Conservation (phyloP, 2,329 filamentous ascomycete genomes). For the Paecilomyces niveus region DNA sequence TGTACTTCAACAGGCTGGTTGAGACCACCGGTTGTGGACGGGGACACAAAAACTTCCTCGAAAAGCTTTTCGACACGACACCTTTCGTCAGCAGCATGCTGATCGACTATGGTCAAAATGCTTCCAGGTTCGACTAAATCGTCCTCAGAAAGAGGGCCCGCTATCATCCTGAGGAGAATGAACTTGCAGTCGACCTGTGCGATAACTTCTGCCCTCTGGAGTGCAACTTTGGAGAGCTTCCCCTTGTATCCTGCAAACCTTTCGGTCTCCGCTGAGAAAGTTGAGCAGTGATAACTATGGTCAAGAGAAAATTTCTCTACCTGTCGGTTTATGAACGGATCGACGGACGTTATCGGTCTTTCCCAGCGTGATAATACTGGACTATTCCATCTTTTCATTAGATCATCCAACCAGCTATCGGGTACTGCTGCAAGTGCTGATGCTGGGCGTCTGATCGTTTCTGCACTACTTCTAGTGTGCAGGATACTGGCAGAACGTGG, state of each 20-base stretch:
- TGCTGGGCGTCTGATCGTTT: constrained; percentile 8
- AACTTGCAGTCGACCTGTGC: constrained; percentile 88
- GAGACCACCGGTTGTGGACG: background rate
- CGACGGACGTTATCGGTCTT: constrained; percentile 33
- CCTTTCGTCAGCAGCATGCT: constrained; percentile 91
- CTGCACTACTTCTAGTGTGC: constrained; percentile 1
- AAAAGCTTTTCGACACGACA: constrained; percentile 71
- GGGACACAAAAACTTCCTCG: constrained; percentile 39
- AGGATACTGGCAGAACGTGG: constrained; percentile 12
- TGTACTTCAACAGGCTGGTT: constrained; percentile 18
- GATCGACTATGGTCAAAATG: constrained; percentile 71
- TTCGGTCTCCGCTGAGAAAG: constrained; percentile 14
- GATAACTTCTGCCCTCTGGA: constrained; percentile 59
- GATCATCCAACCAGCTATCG: constrained; percentile 51
- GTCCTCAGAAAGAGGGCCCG: constrained; percentile 1
- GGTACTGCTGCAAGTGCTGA: constrained; percentile 10
- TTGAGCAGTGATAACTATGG: constrained; percentile 14
- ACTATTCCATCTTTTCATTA: constrained; percentile 65
- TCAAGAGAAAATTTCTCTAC: constrained; percentile 7
- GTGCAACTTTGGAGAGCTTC: constrained; percentile 53
- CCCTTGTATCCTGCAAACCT: constrained; percentile 23
- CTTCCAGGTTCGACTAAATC: constrained; percentile 1
- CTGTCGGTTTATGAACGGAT: constrained; percentile 13
- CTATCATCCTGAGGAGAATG: constrained; percentile 59
- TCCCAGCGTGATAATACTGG: constrained; percentile 59